Evolutionary conservation across 768 basidiomycete species (phyloP).

Genomic region (Agaricus bisporus): DNA sequence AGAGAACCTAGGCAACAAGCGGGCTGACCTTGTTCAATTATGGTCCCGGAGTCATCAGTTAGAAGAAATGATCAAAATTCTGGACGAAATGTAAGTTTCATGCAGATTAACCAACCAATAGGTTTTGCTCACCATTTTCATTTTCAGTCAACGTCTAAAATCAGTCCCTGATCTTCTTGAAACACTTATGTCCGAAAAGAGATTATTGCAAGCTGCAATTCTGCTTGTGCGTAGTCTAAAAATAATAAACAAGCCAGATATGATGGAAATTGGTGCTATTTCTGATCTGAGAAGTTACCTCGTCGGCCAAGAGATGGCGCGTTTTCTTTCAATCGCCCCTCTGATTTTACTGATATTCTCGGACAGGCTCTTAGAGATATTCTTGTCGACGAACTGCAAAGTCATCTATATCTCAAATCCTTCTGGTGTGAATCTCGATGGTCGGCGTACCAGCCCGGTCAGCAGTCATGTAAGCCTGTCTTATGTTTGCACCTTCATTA

Average conservation of each 20-base stretch:
- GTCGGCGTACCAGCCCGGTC: conserved; percentile 77
- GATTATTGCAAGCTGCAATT: conserved; percentile 81
- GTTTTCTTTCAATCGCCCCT: conserved; percentile 12
- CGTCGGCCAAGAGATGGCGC: conserved; percentile 76
- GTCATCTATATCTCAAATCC: conserved; percentile 94
- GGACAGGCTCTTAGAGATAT: conserved; percentile 84
- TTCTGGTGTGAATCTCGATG: conserved; percentile 96
- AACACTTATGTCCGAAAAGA: conserved; percentile 92
- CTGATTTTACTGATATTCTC: neutral
- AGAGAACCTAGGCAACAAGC: conserved; percentile 71
- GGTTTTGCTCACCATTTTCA: conserved; percentile 7
- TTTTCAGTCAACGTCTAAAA: conserved; percentile 79
- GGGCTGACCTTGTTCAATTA: conserved; percentile 84
- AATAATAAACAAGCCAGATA: conserved; percentile 85
- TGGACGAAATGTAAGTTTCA: conserved; percentile 82
- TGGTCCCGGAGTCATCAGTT: conserved; percentile 87
- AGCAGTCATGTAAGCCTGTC: conserved; percentile 57
- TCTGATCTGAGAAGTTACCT: conserved; percentile 85
- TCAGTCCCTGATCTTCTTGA: conserved; percentile 89
- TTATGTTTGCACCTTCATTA: neutral
- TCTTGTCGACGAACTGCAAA: conserved; percentile 90
- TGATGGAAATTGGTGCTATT: conserved; percentile 94
- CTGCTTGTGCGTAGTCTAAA: conserved; percentile 85
- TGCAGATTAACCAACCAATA: conserved; percentile 4
- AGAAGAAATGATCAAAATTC: conserved; percentile 90